phyloP scores from a whole-genome alignment of 208 protist species.

The Trypanosoma congolense region DNA sequence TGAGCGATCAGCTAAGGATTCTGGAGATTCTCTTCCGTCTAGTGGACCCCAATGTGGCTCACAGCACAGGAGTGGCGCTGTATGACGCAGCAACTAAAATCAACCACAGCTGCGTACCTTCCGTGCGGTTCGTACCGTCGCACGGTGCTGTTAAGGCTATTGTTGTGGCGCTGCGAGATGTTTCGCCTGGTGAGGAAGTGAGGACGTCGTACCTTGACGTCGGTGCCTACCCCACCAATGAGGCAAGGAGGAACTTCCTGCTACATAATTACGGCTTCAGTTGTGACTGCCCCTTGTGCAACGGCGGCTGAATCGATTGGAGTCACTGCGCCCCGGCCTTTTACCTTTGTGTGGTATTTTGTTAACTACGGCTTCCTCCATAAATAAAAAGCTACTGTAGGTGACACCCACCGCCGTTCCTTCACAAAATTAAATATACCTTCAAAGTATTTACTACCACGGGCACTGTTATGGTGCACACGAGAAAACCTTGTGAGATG shows the following conservation, averaged over 20 bases:
- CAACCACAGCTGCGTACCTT: constrained; percentile 56
- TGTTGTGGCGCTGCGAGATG: constrained; percentile 31
- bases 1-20: constrained; percentile 3
- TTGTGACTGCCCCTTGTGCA: constrained; percentile 36
- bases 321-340: no score
- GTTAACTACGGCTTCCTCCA: no score
- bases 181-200: constrained; percentile 32
- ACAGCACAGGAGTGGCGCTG: constrained; percentile 40
- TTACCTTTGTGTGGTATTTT: no score
- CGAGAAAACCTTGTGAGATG: no score
- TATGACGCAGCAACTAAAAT: constrained; percentile 44
- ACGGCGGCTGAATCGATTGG: no score
- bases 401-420: no score
- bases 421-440: no score
- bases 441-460: no score
- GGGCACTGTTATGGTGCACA: no score
- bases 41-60: constrained; percentile 10
- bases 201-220: constrained; percentile 46
- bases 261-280: constrained; percentile 38
- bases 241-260: constrained; percentile 22
- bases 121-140: constrained; percentile 38
- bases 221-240: constrained; percentile 13
- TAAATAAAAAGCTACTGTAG: no score
- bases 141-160: constrained; percentile 25
- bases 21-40: constrained; percentile 7